Conservation (phyloP, 495 filamentous ascomycete genomes). For the Aspergillus leporis region DNA sequence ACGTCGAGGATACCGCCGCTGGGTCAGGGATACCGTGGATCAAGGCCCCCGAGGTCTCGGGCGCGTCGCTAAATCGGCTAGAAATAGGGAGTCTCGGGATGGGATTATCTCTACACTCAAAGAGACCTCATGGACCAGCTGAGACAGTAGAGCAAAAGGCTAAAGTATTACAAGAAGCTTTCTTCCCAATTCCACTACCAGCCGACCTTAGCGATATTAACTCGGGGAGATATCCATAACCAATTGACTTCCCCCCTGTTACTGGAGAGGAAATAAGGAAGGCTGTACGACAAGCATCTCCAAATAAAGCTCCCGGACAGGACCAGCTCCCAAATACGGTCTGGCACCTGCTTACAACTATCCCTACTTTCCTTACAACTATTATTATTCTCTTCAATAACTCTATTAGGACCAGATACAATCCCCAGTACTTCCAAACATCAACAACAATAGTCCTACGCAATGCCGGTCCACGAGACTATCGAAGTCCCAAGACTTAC, state of each 20-base stretch:
- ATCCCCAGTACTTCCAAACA: slow-evolving; percentile 25
- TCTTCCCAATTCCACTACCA: slow-evolving; percentile 26
- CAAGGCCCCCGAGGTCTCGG: slow-evolving; percentile 13
- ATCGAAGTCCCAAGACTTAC: slow-evolving; percentile 29
- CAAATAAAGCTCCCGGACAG: slow-evolving; percentile 29
- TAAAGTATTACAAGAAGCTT: slow-evolving; percentile 16
- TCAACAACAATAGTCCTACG: slow-evolving; percentile 30
- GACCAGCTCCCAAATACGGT: slow-evolving; percentile 27
- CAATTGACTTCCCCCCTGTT: slow-evolving; percentile 21
- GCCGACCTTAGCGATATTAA: slow-evolving; percentile 28
- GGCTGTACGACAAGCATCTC: slow-evolving; percentile 16
- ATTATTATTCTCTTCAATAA: slow-evolving; percentile 26
- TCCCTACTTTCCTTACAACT: slow-evolving; percentile 3
- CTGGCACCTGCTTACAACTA: slow-evolving; percentile 11
- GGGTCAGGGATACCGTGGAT: not conserved
- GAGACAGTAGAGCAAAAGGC: slow-evolving; percentile 19
- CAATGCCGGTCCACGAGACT: slow-evolving; percentile 30
- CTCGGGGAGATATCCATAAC: slow-evolving; percentile 14
- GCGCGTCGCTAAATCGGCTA: slow-evolving; percentile 17
- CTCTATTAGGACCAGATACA: slow-evolving; percentile 23
- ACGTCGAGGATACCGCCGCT: not conserved
- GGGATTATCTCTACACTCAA: slow-evolving; percentile 12
- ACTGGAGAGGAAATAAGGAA: slow-evolving; percentile 20
- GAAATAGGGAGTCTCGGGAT: slow-evolving; percentile 4
- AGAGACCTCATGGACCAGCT: not conserved